A percentile compares a stretch with the other conserved stretches of the same genome.
phyloP scores from a whole-genome alignment of 768 basidiomycete species.

The Paxillus rubicundulus region DNA sequence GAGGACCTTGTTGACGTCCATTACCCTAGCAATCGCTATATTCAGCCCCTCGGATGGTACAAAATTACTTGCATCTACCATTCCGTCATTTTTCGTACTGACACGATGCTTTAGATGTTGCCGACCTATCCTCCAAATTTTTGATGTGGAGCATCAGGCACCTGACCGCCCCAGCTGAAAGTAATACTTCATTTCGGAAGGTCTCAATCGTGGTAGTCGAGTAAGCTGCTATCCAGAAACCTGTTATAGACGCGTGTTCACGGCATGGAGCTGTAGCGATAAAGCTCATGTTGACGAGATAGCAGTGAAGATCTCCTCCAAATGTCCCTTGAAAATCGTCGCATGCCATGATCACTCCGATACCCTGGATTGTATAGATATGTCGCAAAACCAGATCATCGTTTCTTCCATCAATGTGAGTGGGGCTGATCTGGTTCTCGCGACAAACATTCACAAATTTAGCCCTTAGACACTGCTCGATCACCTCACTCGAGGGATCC shows the following conservation, averaged over 20 bases:
- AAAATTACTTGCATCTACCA: neutral
- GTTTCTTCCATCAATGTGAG: constrained; percentile 42
- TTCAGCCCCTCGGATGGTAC: constrained; percentile 19
- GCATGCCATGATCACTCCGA: constrained; percentile 13
- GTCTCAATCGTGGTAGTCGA: constrained; percentile 19
- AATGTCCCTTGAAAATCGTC: constrained; percentile 17
- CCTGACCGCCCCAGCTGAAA: neutral
- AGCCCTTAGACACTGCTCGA: constrained; percentile 38
- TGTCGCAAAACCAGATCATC: constrained; percentile 34
- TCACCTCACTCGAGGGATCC: constrained; percentile 35
- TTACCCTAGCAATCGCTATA: constrained; percentile 19
- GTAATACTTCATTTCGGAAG: neutral
- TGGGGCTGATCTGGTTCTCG: constrained; percentile 5
- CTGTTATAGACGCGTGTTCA: neutral
- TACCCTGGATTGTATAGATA: constrained; percentile 13
- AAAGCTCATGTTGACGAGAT: constrained; percentile 12
- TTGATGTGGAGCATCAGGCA: constrained; percentile 15
- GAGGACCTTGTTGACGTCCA: constrained; percentile 1
- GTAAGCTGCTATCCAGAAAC: constrained; percentile 10
- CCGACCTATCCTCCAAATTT: constrained; percentile 17
- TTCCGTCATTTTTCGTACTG: constrained; percentile 1
- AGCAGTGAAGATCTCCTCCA: constrained; percentile 10
- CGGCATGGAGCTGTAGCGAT: constrained; percentile 8
- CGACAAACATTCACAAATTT: constrained; percentile 2
- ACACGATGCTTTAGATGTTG: constrained; percentile 11